A percentile compares a stretch with the other conserved stretches of the same genome.
Evolutionary conservation across 1,284 basidiomycete genomes (phyloP).

Genomic region (Macrocystidia cucumis): DNA sequence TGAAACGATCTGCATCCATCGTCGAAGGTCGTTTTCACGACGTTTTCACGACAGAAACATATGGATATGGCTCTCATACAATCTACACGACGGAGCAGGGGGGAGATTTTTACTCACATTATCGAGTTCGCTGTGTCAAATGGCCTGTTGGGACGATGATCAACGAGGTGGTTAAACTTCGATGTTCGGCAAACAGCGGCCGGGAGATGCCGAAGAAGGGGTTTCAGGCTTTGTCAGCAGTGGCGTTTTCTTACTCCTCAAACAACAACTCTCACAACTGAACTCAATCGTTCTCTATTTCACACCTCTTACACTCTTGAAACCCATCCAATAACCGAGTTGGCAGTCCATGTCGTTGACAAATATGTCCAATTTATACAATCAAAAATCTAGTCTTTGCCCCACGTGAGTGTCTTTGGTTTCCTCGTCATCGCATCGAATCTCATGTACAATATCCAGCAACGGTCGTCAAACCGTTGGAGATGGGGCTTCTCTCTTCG

Average conservation of each 20-base stretch:
- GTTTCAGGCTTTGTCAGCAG: no score
- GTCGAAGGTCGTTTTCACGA: no score
- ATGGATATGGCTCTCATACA: no score
- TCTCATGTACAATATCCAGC: constrained; percentile 35
- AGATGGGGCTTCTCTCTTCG: constrained; percentile 78
- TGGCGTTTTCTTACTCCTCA: no score
- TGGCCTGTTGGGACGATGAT: no score
- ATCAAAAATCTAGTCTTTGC: constrained; percentile 84
- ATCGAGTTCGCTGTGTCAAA: constrained; percentile 5
- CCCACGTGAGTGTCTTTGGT: constrained; percentile 57
- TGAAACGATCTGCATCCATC: constrained; percentile 25
- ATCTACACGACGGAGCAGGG: no score
- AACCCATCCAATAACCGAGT: constrained; percentile 43
- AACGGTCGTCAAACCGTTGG: constrained; percentile 91
- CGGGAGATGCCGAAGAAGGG: no score
- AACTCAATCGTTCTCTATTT: no score
- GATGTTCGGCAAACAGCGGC: no score
- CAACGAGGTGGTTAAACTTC: no score
- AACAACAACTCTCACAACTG: no score
- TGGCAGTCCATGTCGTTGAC: constrained; percentile 74
- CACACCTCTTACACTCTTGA: constrained; percentile 23
- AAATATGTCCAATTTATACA: constrained; percentile 60
- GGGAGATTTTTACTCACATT: constrained; percentile 20
- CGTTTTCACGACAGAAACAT: no score
- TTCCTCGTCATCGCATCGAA: constrained; percentile 21